phyloP scores from a whole-genome alignment of 805 yeast genomes.

The Lipomyces spencermartinsiae region DNA sequence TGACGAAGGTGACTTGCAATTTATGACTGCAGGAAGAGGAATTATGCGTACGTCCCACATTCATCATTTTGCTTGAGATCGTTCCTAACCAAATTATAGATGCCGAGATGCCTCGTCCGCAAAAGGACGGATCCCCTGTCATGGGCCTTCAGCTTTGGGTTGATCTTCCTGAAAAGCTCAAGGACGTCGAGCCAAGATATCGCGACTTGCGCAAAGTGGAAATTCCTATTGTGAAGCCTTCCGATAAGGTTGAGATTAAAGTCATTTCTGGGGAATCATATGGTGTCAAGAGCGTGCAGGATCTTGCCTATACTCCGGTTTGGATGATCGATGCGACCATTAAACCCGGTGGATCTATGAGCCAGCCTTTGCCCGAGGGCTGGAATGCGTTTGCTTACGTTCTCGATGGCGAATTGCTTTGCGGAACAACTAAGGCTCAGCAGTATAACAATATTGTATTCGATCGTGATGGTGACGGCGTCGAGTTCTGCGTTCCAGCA shows the following conservation, averaged over 20 bases:
- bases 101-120: slow-evolving; percentile 79
- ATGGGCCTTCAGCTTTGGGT: slow-evolving; percentile 89
- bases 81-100: not conserved
- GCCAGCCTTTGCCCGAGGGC: slow-evolving; percentile 56
- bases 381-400: slow-evolving; percentile 46
- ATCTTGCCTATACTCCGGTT: slow-evolving; percentile 82
- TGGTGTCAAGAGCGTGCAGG: slow-evolving; percentile 74
- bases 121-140: slow-evolving; percentile 52
- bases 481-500: slow-evolving; percentile 39
- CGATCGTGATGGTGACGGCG: slow-evolving; percentile 40
- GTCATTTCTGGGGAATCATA: slow-evolving; percentile 81
- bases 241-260: slow-evolving; percentile 62
- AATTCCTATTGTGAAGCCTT: slow-evolving; percentile 71
- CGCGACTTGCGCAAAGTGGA: slow-evolving; percentile 74
- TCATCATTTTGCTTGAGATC: not conserved
- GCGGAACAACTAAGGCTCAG: slow-evolving; percentile 33
- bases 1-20: slow-evolving; percentile 83
- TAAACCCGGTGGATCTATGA: slow-evolving; percentile 68
- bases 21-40: slow-evolving; percentile 93
- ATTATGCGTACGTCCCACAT: slow-evolving; percentile 59
- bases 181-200: slow-evolving; percentile 73
- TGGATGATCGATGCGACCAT: slow-evolving; percentile 72
- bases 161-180: slow-evolving; percentile 70
- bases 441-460: slow-evolving; percentile 39
- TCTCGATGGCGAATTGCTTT: slow-evolving; percentile 40